Conservation (phyloP, 805 yeast species). For the Komagataella pastoris region DNA sequence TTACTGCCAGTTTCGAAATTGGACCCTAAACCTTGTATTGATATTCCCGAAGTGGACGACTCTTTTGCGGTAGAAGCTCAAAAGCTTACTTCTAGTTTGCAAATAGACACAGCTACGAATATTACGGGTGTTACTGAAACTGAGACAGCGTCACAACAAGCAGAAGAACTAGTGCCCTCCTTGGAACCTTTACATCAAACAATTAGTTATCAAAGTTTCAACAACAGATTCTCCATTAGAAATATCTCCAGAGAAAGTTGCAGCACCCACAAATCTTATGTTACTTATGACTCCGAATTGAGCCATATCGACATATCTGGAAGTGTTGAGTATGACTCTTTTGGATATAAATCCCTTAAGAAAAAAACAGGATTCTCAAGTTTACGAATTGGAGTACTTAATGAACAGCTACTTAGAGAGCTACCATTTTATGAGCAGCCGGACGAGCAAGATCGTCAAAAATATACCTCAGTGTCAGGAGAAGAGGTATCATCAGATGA, state of each 20-base stretch:
- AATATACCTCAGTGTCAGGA: background rate
- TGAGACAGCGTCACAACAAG: background rate
- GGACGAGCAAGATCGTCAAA: background rate
- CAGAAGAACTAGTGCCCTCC: background rate
- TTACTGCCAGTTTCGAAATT: background rate
- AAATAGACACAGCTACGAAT: background rate
- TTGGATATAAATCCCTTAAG: slow-evolving; percentile 17
- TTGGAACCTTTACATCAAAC: background rate
- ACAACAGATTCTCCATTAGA: slow-evolving; percentile 11
- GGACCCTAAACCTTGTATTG: background rate
- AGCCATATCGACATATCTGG: slow-evolving; percentile 15
- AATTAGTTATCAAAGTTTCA: background rate
- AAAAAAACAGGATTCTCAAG: slow-evolving; percentile 39
- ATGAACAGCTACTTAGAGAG: background rate
- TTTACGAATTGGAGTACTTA: slow-evolving; percentile 20
- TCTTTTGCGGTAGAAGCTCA: background rate
- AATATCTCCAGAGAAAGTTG: slow-evolving; percentile 22
- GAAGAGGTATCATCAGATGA: background rate
- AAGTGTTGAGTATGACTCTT: slow-evolving; percentile 7
- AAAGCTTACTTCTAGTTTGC: background rate
- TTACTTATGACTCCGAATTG: slow-evolving; percentile 47
- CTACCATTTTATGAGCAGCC: background rate
- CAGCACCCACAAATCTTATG: slow-evolving; percentile 33
- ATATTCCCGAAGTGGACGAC: background rate
- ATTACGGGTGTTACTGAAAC: background rate